Evolutionary conservation across 495 filamentous ascomycete species (phyloP).

Genomic region (Aspergillus homomorphus): DNA sequence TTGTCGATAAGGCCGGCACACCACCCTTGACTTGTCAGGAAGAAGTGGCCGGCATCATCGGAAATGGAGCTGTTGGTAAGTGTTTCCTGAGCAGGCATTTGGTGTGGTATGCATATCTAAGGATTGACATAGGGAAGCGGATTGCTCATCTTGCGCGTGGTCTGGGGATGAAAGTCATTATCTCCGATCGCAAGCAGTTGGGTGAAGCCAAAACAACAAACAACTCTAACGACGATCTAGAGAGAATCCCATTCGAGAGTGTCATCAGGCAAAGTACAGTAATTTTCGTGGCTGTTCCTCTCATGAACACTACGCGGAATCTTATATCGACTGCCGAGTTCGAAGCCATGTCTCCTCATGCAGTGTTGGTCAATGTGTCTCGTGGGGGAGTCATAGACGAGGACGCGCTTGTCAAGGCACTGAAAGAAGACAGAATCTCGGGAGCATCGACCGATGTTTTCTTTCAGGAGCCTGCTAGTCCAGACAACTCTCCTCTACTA

Average conservation of each 20-base stretch:
- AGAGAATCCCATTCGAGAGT: conserved; percentile 45
- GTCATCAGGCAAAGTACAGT: conserved; percentile 46
- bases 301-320: conserved; percentile 41
- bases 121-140: conserved; percentile 20
- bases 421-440: conserved; percentile 43
- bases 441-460: conserved; percentile 59
- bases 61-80: conserved; percentile 33
- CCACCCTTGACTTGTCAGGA: conserved; percentile 29
- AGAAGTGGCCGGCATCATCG: conserved; percentile 33
- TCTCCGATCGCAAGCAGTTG: conserved; percentile 41
- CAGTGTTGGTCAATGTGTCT: conserved; percentile 56
- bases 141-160: conserved; percentile 27
- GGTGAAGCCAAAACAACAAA: background rate
- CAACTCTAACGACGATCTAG: conserved; percentile 2
- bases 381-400: conserved; percentile 59
- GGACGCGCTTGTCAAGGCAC: conserved; percentile 45
- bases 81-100: background rate
- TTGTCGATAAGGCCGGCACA: conserved; percentile 19
- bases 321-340: conserved; percentile 52
- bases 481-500: conserved; percentile 27
- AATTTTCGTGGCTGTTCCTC: conserved; percentile 48
- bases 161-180: conserved; percentile 33
- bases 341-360: conserved; percentile 43
- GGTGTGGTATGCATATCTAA: conserved; percentile 7
- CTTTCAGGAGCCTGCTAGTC: conserved; percentile 47